These are phyloP conservation scores for Diaporthe vaccinii DNA, from an alignment of 2,329 filamentous ascomycete species.

Conservation along the genomic window DNA sequence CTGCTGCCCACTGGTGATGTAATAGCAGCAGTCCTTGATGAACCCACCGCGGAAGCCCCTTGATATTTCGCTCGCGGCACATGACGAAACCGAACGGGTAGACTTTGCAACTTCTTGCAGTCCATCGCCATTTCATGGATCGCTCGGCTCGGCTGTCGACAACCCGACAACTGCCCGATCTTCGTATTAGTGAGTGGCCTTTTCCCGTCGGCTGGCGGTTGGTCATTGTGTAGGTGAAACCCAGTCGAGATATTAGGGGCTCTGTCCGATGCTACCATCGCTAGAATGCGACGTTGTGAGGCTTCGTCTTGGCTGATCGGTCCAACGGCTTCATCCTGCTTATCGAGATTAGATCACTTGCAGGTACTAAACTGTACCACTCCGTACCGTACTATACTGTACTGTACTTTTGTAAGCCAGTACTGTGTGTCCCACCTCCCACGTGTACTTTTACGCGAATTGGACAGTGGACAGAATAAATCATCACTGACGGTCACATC, in stretches of 20 bases:
- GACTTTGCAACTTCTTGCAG: neutral
- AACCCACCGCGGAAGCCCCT: slow-evolving; percentile 26
- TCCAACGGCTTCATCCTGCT: slow-evolving; percentile 14
- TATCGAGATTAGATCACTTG: slow-evolving; percentile 29
- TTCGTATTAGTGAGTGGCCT: neutral
- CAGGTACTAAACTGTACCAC: slow-evolving; percentile 4
- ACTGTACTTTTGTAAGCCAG: neutral
- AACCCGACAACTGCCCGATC: neutral
- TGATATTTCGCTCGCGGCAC: slow-evolving; percentile 29
- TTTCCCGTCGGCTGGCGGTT: slow-evolving; percentile 7
- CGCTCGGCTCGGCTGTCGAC: slow-evolving; percentile 22
- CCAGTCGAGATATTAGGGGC: slow-evolving; percentile 36
- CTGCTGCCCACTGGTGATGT: slow-evolving; percentile 3
- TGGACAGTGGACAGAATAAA: neutral
- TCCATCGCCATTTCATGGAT: neutral
- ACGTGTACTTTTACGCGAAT: slow-evolving; percentile 16
- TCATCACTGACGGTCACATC: neutral
- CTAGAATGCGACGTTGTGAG: slow-evolving; percentile 31
- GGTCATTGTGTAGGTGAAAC: slow-evolving; percentile 31
- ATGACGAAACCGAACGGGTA: slow-evolving; percentile 27
- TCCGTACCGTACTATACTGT: neutral
- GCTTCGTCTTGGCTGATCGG: slow-evolving; percentile 17
- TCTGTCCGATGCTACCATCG: neutral
- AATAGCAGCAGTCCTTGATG: slow-evolving; percentile 1
- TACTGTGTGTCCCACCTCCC: slow-evolving; percentile 1